A percentile compares a stretch with the other conserved stretches of the same genome.
Evolutionary conservation across 768 basidiomycete genomes (phyloP).

Genomic region (Amanita thiersii): DNA sequence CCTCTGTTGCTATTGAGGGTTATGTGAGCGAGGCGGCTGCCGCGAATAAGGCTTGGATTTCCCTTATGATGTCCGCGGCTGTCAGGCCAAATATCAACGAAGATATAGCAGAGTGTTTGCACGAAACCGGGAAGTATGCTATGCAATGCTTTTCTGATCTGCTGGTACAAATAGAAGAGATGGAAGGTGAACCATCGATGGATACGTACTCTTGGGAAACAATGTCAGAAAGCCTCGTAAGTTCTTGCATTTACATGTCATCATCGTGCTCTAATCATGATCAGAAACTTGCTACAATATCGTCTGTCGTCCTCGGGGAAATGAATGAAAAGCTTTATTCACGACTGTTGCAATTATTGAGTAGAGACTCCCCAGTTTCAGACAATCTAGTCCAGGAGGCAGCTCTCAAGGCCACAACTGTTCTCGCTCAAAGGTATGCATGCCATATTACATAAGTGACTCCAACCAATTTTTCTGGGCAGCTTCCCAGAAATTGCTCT

Average conservation of each 20-base stretch:
- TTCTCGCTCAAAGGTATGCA: slow-evolving; percentile 72
- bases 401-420: slow-evolving; percentile 76
- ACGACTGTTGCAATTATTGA: slow-evolving; percentile 66
- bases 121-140: slow-evolving; percentile 46
- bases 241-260: slow-evolving; percentile 14
- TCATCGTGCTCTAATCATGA: background rate
- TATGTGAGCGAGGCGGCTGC: slow-evolving; percentile 65
- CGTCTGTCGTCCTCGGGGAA: slow-evolving; percentile 62
- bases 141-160: slow-evolving; percentile 75
- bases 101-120: slow-evolving; percentile 31
- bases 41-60: slow-evolving; percentile 75
- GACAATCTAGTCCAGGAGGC: slow-evolving; percentile 86
- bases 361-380: slow-evolving; percentile 71
- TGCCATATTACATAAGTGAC: slow-evolving; percentile 10
- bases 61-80: slow-evolving; percentile 49
- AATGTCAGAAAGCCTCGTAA: slow-evolving; percentile 81
- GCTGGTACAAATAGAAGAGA: slow-evolving; percentile 69
- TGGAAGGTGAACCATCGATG: slow-evolving; percentile 69
- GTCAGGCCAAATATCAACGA: slow-evolving; percentile 30
- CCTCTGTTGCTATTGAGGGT: slow-evolving; percentile 16
- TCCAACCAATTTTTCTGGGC: background rate
- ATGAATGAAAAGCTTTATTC: slow-evolving; percentile 64
- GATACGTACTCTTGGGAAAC: slow-evolving; percentile 94
- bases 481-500: slow-evolving; percentile 80
- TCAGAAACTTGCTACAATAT: slow-evolving; percentile 85